Percentiles rank a stretch among this genome's conserved stretches.
phyloP scores from a whole-genome alignment of 2,329 filamentous ascomycete species.

The Sporothrix pseudoabietina region DNA sequence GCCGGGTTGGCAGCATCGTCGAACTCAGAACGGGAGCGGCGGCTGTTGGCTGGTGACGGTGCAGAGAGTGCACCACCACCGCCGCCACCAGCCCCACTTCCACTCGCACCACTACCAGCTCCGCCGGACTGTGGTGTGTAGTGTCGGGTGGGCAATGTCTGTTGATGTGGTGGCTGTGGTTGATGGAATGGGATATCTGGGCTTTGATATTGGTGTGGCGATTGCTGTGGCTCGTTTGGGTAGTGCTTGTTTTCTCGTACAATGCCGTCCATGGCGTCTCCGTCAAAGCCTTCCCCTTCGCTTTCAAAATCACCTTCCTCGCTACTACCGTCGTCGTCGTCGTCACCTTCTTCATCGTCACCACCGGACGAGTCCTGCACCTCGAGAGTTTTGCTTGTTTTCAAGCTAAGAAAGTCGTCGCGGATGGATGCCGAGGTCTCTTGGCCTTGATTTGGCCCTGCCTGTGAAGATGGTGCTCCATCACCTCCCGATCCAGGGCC shows the following conservation, averaged over 20 bases:
- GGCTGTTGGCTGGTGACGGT: slow-evolving; percentile 24
- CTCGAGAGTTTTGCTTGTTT: slow-evolving; percentile 32
- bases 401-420: slow-evolving; percentile 31
- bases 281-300: slow-evolving; percentile 8
- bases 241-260: neutral
- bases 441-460: neutral
- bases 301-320: slow-evolving; percentile 6
- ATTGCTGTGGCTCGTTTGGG: neutral
- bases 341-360: slow-evolving; percentile 28
- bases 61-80: slow-evolving; percentile 2
- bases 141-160: neutral
- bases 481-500: neutral
- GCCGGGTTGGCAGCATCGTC: slow-evolving; percentile 28
- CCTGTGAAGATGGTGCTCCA: neutral
- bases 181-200: neutral
- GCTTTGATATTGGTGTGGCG: neutral
- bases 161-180: neutral
- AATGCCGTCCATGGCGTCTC: slow-evolving; percentile 26
- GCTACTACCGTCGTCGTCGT: slow-evolving; percentile 15
- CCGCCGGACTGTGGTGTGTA: slow-evolving; percentile 12
- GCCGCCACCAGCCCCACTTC: neutral
- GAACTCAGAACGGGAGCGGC: slow-evolving; percentile 26
- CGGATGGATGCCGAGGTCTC: slow-evolving; percentile 25
- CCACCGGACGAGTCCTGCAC: slow-evolving; percentile 14
- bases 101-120: neutral